Evolutionary conservation across 1,284 basidiomycete species (phyloP).

Genomic region (Gymnopus androsaceus): DNA sequence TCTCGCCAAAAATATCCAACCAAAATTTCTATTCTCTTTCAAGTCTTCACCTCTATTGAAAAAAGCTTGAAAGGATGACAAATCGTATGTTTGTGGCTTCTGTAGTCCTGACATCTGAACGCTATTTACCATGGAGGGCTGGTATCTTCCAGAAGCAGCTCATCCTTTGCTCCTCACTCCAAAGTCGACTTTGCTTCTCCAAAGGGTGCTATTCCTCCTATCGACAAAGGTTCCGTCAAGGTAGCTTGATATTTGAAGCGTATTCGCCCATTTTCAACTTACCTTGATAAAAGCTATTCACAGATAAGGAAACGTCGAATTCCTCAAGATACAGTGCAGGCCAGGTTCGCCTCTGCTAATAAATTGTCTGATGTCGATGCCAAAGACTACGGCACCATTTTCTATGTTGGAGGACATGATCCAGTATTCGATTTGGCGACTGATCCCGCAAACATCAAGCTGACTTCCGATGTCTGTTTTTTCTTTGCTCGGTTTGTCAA

Average conservation of each 20-base stretch:
- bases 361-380: constrained; percentile 61
- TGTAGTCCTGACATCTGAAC: constrained; percentile 27
- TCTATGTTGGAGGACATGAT: constrained; percentile 79
- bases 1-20: constrained; percentile 4
- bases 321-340: constrained; percentile 58
- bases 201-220: constrained; percentile 69
- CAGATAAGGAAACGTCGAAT: constrained; percentile 61
- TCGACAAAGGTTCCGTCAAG: constrained; percentile 64
- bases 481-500: neutral
- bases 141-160: no score
- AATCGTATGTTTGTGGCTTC: constrained; percentile 44
- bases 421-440: constrained; percentile 68
- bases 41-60: constrained; percentile 73
- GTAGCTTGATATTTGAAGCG: no score
- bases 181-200: constrained; percentile 75
- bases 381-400: constrained; percentile 71
- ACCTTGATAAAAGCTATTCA: no score
- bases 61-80: constrained; percentile 57
- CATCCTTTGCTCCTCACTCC: constrained; percentile 67
- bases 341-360: constrained; percentile 62
- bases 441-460: constrained; percentile 56
- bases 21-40: constrained; percentile 64
- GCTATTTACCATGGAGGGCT: no score
- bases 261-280: no score
- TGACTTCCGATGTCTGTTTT: constrained; percentile 53